phyloP scores from a whole-genome alignment of 2,329 filamentous ascomycete species.

The Fusarium proliferatum region DNA sequence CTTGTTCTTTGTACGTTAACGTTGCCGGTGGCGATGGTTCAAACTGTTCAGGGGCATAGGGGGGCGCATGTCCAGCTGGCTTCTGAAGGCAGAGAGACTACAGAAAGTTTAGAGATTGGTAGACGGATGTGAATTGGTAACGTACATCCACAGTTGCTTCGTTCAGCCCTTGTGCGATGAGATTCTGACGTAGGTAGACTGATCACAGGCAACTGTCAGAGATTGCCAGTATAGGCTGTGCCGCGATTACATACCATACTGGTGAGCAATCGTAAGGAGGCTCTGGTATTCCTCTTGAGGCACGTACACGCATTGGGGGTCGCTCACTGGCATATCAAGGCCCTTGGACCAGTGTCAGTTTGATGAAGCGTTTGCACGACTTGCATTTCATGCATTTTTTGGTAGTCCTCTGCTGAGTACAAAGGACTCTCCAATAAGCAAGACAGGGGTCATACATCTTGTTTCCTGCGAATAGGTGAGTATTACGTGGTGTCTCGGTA shows the following conservation, averaged over 20 bases:
- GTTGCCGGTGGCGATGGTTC: background rate
- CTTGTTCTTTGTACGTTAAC: background rate
- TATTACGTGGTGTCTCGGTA: background rate
- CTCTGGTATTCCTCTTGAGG: slow-evolving; percentile 70
- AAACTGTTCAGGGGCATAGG: background rate
- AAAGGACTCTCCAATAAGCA: background rate
- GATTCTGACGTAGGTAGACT: slow-evolving; percentile 53
- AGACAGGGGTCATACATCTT: slow-evolving; percentile 14
- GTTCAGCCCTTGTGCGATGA: slow-evolving; percentile 61
- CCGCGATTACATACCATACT: slow-evolving; percentile 62
- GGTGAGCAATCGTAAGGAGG: slow-evolving; percentile 62
- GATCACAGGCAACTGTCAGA: background rate
- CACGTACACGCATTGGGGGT: slow-evolving; percentile 60
- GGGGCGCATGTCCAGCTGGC: background rate
- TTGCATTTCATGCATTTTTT: background rate
- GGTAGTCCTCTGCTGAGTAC: background rate
- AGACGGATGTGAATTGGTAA: background rate
- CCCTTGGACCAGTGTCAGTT: slow-evolving; percentile 17
- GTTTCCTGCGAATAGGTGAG: background rate
- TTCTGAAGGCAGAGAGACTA: slow-evolving; percentile 25
- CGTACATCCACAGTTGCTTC: slow-evolving; percentile 60
- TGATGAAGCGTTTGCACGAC: background rate
- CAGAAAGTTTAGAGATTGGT: background rate
- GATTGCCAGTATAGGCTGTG: background rate
- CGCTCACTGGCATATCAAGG: background rate